Evolutionary conservation across 2,329 filamentous ascomycete species (phyloP).

Genomic region (Catunica adiposa): DNA sequence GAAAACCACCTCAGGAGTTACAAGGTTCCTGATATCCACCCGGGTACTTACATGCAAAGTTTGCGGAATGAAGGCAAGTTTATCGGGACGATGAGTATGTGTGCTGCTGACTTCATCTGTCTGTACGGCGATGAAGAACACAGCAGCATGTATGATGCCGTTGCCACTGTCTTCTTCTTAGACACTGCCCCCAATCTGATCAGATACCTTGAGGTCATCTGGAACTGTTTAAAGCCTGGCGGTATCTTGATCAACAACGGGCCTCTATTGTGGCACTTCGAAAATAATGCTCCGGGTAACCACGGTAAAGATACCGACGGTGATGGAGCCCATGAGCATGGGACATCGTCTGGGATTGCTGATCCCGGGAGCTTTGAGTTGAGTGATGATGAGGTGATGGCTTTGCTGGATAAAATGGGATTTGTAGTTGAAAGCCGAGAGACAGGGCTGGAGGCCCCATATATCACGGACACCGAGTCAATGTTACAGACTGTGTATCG

Average conservation of each 20-base stretch:
- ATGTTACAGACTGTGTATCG: constrained; percentile 75
- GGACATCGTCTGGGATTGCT: constrained; percentile 50
- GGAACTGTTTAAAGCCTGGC: constrained; percentile 56
- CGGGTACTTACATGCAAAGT: constrained; percentile 35
- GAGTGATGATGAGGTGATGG: constrained; percentile 71
- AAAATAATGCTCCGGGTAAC: constrained; percentile 49
- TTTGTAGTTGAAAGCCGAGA: constrained; percentile 55
- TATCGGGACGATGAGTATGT: constrained; percentile 71
- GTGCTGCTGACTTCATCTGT: constrained; percentile 82
- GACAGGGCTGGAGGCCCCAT: constrained; percentile 51
- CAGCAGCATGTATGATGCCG: constrained; percentile 53
- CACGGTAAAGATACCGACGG: constrained; percentile 35
- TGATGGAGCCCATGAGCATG: constrained; percentile 33
- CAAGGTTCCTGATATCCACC: constrained; percentile 65
- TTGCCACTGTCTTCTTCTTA: constrained; percentile 86
- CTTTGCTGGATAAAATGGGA: constrained; percentile 55
- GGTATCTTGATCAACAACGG: constrained; percentile 83
- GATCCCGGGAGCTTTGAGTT: constrained; percentile 86
- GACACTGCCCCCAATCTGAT: constrained; percentile 92
- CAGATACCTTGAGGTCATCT: constrained; percentile 72
- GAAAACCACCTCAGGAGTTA: constrained; percentile 60
- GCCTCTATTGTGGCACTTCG: constrained; percentile 89
- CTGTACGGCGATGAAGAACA: constrained; percentile 54
- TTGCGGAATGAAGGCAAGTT: constrained; percentile 12
- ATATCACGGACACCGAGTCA: constrained; percentile 70